Evolutionary conservation across 306 rosid genomes (phyloP).

Genomic region (Rubus idaeus): DNA sequence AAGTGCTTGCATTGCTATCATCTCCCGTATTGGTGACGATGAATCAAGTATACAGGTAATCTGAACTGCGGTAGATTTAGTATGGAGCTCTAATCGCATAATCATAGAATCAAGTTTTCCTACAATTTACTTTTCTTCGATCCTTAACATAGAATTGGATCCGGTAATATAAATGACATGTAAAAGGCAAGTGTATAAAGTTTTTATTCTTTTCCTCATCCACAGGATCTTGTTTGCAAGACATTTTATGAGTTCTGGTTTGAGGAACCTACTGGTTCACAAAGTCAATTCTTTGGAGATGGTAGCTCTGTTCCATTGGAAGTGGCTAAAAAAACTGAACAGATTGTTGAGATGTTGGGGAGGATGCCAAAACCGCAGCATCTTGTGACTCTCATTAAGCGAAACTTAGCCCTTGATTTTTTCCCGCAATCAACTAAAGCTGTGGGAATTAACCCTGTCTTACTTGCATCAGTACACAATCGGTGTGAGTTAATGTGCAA

Average conservation of each 20-base stretch:
- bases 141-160: not conserved
- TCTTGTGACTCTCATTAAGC: conserved; percentile 84
- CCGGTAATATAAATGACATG: not conserved
- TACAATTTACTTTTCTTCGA: not conserved
- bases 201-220: conserved; percentile 28
- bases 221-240: conserved; percentile 96
- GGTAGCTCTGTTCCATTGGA: conserved; percentile 92
- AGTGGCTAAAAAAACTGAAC: conserved; percentile 84
- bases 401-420: conserved; percentile 94
- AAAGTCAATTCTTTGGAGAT: conserved; percentile 68
- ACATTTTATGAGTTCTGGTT: conserved; percentile 97
- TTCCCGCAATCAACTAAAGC: conserved; percentile 93
- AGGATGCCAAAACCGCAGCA: conserved; percentile 82
- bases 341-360: conserved; percentile 87
- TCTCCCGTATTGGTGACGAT: conserved; percentile 86
- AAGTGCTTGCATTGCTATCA: conserved; percentile 85
- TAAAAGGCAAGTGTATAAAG: not conserved
- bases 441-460: conserved; percentile 72
- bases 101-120: not conserved
- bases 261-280: conserved; percentile 82
- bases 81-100: not conserved
- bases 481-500: conserved; percentile 99
- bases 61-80: conserved; percentile 1
- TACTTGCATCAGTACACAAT: conserved; percentile 77
- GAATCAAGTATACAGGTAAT: conserved; percentile 94